Evolutionary conservation across 805 yeast genomes (phyloP).

Genomic region (Citeromyces matritensis): DNA sequence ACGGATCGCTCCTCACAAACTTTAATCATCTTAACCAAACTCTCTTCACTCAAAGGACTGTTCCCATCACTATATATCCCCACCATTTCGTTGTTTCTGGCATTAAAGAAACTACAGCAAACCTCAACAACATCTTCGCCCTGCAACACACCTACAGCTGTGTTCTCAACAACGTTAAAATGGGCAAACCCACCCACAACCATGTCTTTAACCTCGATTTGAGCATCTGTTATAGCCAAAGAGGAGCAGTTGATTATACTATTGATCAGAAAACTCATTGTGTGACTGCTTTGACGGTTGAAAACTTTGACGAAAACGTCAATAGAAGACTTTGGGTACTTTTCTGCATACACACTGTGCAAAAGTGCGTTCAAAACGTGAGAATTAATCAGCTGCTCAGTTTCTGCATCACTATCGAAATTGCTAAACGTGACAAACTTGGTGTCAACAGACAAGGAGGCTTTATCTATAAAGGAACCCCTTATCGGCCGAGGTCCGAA

Average conservation of each 20-base stretch:
- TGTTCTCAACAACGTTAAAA: slow-evolving; percentile 2
- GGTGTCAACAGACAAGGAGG: slow-evolving; percentile 47
- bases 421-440: slow-evolving; percentile 32
- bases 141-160: slow-evolving; percentile 7
- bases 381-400: slow-evolving; percentile 30
- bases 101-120: slow-evolving; percentile 35
- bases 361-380: slow-evolving; percentile 20
- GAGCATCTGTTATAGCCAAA: slow-evolving; percentile 73
- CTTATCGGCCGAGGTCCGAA: slow-evolving; percentile 82
- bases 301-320: slow-evolving; percentile 63
- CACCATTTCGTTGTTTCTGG: slow-evolving; percentile 39
- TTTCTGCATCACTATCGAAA: slow-evolving; percentile 17
- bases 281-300: slow-evolving; percentile 19
- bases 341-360: slow-evolving; percentile 36
- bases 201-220: slow-evolving; percentile 64
- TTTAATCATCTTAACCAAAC: slow-evolving; percentile 14
- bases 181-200: slow-evolving; percentile 41
- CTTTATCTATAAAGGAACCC: slow-evolving; percentile 55
- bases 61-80: slow-evolving; percentile 40
- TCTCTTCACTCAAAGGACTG: slow-evolving; percentile 13
- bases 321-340: slow-evolving; percentile 84
- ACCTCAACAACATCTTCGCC: slow-evolving; percentile 12
- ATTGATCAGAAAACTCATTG: slow-evolving; percentile 16
- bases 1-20: slow-evolving; percentile 26
- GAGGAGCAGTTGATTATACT: slow-evolving; percentile 44